phyloP scores from a whole-genome alignment of 73 alveolate genomes.

The Effrenium voratum region DNA sequence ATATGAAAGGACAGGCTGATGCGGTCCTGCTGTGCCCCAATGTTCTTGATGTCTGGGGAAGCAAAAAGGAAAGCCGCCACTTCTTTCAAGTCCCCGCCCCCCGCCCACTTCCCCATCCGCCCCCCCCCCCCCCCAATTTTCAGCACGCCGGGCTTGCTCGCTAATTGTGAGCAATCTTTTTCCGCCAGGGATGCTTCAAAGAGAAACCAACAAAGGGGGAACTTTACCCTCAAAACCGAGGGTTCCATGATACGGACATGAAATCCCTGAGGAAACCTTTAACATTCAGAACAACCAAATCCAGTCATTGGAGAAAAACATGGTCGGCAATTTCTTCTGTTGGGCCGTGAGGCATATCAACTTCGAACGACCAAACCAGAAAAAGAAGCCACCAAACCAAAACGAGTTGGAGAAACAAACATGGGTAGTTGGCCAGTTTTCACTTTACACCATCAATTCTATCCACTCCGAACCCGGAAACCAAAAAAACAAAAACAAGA shows the following conservation, averaged over 20 bases:
- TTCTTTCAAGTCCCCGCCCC: no score
- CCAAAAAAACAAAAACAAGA: not conserved
- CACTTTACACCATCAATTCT: not conserved
- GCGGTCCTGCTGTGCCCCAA: no score
- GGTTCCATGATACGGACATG: not conserved
- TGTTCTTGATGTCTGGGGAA: no score
- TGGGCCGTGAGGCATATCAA: not conserved
- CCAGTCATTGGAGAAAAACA: not conserved
- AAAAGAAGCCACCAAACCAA: not conserved
- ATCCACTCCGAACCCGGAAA: not conserved
- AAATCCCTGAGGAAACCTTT: not conserved
- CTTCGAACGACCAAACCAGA: not conserved
- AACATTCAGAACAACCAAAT: not conserved
- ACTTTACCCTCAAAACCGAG: no score
- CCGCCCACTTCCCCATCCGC: no score
- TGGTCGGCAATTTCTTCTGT: not conserved
- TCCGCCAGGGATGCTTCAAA: no score
- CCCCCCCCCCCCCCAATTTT: no score
- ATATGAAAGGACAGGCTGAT: no score
- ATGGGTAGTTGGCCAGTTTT: not conserved
- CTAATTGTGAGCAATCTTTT: no score
- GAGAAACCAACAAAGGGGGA: no score
- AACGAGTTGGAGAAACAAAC: not conserved
- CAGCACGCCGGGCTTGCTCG: no score
- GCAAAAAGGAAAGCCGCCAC: no score